Evolutionary conservation across 2,329 filamentous ascomycete genomes (phyloP), one percentile per base, ranked within the genome.

Genomic region (Colletotrichum sp.): DNA sequence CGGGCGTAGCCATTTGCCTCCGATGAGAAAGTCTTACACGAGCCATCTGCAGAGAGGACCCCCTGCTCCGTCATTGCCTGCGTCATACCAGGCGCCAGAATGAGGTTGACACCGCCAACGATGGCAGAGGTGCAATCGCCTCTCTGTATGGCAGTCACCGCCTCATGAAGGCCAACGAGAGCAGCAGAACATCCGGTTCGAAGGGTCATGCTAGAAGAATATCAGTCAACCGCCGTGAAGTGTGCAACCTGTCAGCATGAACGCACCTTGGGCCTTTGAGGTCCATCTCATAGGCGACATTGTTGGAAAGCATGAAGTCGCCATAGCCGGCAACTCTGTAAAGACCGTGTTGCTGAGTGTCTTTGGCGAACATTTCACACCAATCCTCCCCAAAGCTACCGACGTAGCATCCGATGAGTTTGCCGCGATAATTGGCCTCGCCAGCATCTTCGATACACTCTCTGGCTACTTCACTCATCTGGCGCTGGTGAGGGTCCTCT

Each of bases 1-100:
- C 87, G 81, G 1, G 81, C 85, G 75, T 88, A 89, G 2, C 88
- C 88, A 69, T 85, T 80, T 4, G 84, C 87, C 12, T 79, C 77
- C 7, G 79, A 70, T 68, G 87, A 85, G 68, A 83, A 86, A 28
- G 76, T 78, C 30, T 79, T 63, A 67, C 70, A 78, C 4, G 59
- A 72, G 16, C 74, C 70, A 15, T 70, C 69, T 9, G 78, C 77
- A 21, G 76, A 77, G 15, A 79, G 75, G 6, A 79, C 34, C 13
- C 71, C 68, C 55, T 72, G 49, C 16, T 72, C 65, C n/a, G 71
- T 26, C 68, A 76, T 21, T 66, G 57, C 52, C n/a, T 28, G 24
- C 8, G 75, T 77, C 44, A 80, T 70, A 3, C 78, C 74, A 1
- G 84, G 84, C 2, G 65, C 76, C 8, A 85, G 32, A 12, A 83